These are phyloP conservation scores for Microcyclosporella mali DNA, from an alignment of 2,329 filamentous ascomycete genomes.

Conservation along the genomic window DNA sequence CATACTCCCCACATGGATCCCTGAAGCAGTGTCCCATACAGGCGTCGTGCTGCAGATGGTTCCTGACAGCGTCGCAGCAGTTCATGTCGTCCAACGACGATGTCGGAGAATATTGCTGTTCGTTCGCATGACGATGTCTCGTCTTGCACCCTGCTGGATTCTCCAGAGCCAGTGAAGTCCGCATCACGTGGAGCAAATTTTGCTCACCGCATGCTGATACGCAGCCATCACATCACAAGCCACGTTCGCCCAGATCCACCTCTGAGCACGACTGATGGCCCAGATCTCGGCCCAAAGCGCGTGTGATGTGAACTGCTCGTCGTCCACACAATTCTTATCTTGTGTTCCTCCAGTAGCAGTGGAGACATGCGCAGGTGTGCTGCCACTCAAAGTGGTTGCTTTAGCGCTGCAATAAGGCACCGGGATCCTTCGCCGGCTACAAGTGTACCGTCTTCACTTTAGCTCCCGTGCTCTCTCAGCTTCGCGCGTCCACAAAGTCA, in stretches of 20 bases:
- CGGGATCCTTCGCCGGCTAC: no score
- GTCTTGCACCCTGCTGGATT: neutral
- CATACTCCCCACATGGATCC: constrained; percentile 9
- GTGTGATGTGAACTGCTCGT: no score
- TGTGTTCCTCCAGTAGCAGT: no score
- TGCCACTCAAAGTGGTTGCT: no score
- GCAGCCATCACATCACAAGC: neutral
- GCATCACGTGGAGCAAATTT: no score
- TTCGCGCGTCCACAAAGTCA: no score
- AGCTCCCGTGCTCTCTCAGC: no score
- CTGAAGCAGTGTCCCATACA: constrained; percentile 4
- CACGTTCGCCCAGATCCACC: constrained; percentile 4
- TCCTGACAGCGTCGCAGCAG: constrained; percentile 16
- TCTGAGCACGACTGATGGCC: neutral
- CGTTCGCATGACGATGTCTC: neutral
- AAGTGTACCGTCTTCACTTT: no score
- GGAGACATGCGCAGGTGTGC: no score
- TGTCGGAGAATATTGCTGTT: constrained; percentile 1
- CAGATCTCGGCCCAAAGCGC: neutral
- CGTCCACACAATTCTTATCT: no score
- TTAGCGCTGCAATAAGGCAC: no score
- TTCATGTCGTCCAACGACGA: constrained; percentile 17
- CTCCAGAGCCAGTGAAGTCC: no score
- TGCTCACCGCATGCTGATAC: constrained; percentile 6
- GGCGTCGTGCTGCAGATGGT: constrained; percentile 15